Conservation (phyloP, 179 eudicot species). For the Patellifolia procumbens region DNA sequence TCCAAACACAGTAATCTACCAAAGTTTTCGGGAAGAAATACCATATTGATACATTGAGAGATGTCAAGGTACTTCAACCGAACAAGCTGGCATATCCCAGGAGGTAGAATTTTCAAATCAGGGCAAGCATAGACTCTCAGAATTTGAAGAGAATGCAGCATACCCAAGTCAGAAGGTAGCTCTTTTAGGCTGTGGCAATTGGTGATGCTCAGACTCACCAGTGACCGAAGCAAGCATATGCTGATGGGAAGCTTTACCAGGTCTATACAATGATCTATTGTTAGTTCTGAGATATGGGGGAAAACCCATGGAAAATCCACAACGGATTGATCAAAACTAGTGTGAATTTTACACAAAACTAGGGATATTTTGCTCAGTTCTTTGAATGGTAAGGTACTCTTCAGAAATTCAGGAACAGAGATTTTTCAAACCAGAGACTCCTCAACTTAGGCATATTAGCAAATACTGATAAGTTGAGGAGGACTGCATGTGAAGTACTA, state of each 20-base stretch:
- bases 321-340: conserved; percentile 35
- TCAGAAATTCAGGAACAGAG: conserved; percentile 53
- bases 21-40: conserved; percentile 54
- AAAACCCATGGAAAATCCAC: conserved; percentile 56
- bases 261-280: conserved; percentile 79
- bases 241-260: conserved; percentile 50
- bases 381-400: conserved; percentile 43
- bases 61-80: conserved; percentile 68
- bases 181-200: conserved; percentile 68
- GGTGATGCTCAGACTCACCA: conserved; percentile 67
- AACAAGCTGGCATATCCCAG: conserved; percentile 48
- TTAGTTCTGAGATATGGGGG: conserved; percentile 74
- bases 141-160: conserved; percentile 47
- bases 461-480: conserved; percentile 58
- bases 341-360: conserved; percentile 61
- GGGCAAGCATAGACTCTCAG: conserved; percentile 78
- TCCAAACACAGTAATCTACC: conserved; percentile 54
- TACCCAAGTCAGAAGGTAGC: conserved; percentile 68
- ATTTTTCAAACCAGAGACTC: conserved; percentile 87
- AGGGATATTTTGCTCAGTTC: conserved; percentile 61
- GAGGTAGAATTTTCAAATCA: conserved; percentile 53
- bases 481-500: conserved; percentile 49
- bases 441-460: conserved; percentile 46
- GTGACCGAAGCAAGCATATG: conserved; percentile 50
- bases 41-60: conserved; percentile 63